Evolutionary conservation across 305 asterid species (phyloP), one percentile per base, ranked within the genome.

Genomic region (Fraxinus velutina): DNA sequence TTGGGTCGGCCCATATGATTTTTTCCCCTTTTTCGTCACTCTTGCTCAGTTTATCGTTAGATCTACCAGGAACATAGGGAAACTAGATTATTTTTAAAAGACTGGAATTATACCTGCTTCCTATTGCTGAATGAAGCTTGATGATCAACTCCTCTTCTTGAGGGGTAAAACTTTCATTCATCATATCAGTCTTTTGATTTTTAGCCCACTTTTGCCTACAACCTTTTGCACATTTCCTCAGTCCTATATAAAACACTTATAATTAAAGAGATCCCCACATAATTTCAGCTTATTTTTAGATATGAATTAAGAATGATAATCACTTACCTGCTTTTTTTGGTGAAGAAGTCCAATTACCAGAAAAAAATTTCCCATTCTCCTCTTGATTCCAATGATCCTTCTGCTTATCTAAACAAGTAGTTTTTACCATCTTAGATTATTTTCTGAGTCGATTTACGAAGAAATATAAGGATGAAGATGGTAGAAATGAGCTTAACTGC

Each of bases 141-240:
- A 95, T 90, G 30, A 95, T 91, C 80, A 95, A 79, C 42, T 93
- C 98, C 88, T 92, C 98, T 80, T 94, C 98, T 66, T 94, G 93
- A 10, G 90, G 89, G 8, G 95, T 88, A 88, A 94, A 94, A 80
- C 79, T 93, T 57, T 82, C 90, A 5, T 86, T 84, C 79, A 37
- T 87, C 72, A 86, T 73, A 84, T 89, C 93, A 19, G 78, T 83
- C 74, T 78, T 86, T 78, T 79, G 81, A 27, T 79, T 83, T 29
- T 79, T 80, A 39, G 50, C 87, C 92, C 91, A 88, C 78, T 78
- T 90, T 3, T 84, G 85, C 86, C 81, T 92, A 79, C 89, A 81
- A 47, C 75, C 78, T 85, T 89, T 92, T 79, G 93, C 97, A 81
- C 88, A 84, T 81, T 81, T 91, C 80, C 90, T 90, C 52, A 82